These are phyloP conservation scores for Aspergillus funiculosus DNA, from an alignment of 495 filamentous ascomycete genomes.

Conservation along the genomic window DNA sequence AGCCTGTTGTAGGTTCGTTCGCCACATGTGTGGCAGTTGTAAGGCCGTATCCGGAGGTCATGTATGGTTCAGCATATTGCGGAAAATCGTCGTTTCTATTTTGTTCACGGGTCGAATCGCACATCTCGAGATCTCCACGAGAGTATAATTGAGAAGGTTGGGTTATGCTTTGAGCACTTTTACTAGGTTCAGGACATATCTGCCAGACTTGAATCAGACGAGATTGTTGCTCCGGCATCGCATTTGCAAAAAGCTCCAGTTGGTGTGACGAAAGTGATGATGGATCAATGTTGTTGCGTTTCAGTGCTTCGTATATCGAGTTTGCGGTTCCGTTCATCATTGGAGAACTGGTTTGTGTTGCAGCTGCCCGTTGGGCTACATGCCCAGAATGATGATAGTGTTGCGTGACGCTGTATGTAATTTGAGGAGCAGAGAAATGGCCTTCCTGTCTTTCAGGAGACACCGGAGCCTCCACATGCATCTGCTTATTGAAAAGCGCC, in stretches of 20 bases:
- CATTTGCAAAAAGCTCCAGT: constrained; percentile 55
- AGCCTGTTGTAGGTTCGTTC: constrained; percentile 34
- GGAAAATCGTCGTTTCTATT: constrained; percentile 26
- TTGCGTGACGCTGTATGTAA: constrained; percentile 63
- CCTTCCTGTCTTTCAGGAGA: constrained; percentile 1
- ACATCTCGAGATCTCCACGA: constrained; percentile 42
- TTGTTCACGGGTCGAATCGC: constrained; percentile 29
- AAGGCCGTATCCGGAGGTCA: constrained; percentile 60
- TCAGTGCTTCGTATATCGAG: constrained; percentile 31
- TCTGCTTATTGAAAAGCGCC: constrained; percentile 59
- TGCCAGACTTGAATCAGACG: constrained; percentile 64
- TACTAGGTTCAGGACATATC: constrained; percentile 40
- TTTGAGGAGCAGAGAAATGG: constrained; percentile 19
- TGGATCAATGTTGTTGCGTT: constrained; percentile 50
- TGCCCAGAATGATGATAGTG: constrained; percentile 74
- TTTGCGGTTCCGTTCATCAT: background rate
- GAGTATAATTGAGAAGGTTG: background rate
- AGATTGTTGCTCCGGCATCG: constrained; percentile 50
- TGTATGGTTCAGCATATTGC: constrained; percentile 59
- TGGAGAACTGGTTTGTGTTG: background rate
- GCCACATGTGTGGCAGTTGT: constrained; percentile 36
- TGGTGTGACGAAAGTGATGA: constrained; percentile 50
- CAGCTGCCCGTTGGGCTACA: constrained; percentile 35
- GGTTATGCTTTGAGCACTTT: background rate
- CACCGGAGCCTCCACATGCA: constrained; percentile 35